Conservation (phyloP, 768 basidiomycete genomes). For the Cyclocybe aegerita region DNA sequence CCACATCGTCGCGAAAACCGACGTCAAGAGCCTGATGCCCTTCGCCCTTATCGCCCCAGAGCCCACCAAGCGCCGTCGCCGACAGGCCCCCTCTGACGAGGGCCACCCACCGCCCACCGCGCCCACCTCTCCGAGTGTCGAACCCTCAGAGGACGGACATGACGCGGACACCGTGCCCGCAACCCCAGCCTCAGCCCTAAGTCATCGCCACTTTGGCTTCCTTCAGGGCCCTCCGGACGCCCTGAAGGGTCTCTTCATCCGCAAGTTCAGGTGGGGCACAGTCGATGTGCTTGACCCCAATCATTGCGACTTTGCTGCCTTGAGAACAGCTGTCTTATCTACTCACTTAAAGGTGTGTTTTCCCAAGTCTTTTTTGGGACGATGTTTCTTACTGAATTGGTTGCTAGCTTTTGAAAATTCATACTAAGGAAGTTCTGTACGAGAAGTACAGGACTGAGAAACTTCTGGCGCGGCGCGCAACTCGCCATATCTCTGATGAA, state of each 20-base stretch:
- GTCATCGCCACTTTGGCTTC: slow-evolving; percentile 38
- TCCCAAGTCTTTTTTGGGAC: background rate
- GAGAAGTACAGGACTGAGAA: slow-evolving; percentile 93
- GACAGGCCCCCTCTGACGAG: slow-evolving; percentile 30
- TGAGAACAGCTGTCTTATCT: slow-evolving; percentile 81
- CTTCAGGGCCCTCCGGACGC: slow-evolving; percentile 61
- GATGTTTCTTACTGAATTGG: background rate
- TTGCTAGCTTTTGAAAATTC: slow-evolving; percentile 70
- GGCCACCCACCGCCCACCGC: slow-evolving; percentile 25
- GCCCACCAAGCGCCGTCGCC: slow-evolving; percentile 39
- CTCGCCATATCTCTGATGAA: slow-evolving; percentile 73
- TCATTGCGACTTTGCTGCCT: slow-evolving; percentile 85
- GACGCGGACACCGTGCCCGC: slow-evolving; percentile 29
- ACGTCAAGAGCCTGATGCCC: slow-evolving; percentile 61
- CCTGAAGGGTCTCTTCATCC: slow-evolving; percentile 70
- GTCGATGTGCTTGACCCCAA: slow-evolving; percentile 83
- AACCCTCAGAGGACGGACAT: slow-evolving; percentile 47
- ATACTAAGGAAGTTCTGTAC: slow-evolving; percentile 88
- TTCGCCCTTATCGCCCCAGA: slow-evolving; percentile 84
- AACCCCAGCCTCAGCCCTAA: slow-evolving; percentile 36
- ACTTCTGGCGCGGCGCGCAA: slow-evolving; percentile 82
- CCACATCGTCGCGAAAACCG: slow-evolving; percentile 57
- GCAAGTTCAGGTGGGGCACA: slow-evolving; percentile 87
- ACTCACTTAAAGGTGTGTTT: slow-evolving; percentile 78
- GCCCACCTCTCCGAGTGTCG: slow-evolving; percentile 25